Percentiles rank a stretch among this genome's conserved stretches.
Conservation (phyloP, 768 basidiomycete genomes). For the Boletus rubescentipes region DNA sequence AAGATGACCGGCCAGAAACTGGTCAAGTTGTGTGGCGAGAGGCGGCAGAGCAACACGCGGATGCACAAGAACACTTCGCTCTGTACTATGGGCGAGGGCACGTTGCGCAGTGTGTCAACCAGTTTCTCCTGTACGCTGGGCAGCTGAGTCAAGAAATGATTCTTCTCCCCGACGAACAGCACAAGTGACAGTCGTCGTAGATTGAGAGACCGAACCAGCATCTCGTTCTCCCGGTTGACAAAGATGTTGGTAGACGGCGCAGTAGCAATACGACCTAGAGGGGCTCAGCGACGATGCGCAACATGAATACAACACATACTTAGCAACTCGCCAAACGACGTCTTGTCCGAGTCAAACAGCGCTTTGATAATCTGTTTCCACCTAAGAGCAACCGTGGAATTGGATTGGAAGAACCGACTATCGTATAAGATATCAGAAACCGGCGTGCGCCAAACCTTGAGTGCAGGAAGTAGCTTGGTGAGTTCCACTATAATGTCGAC, state of each 20-base stretch:
- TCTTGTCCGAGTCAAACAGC: slow-evolving; percentile 84
- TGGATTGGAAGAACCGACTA: slow-evolving; percentile 80
- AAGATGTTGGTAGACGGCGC: slow-evolving; percentile 95
- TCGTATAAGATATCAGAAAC: slow-evolving; percentile 85
- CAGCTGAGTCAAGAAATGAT: slow-evolving; percentile 85
- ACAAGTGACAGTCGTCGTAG: slow-evolving; percentile 85
- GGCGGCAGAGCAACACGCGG: slow-evolving; percentile 84
- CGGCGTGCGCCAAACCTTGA: slow-evolving; percentile 83
- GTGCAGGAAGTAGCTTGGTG: slow-evolving; percentile 68
- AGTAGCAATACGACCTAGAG: slow-evolving; percentile 71
- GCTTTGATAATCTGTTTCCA: slow-evolving; percentile 82
- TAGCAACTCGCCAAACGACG: slow-evolving; percentile 80
- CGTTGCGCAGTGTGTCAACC: slow-evolving; percentile 85
- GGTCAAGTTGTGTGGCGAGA: slow-evolving; percentile 87
- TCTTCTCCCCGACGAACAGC: slow-evolving; percentile 85
- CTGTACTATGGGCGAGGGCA: slow-evolving; percentile 79
- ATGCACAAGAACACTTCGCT: slow-evolving; percentile 95
- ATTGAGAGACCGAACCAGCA: slow-evolving; percentile 80
- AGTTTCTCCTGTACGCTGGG: slow-evolving; percentile 97
- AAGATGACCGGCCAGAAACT: slow-evolving; percentile 97
- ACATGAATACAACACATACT: slow-evolving; percentile 47
- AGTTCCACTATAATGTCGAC: slow-evolving; percentile 75
- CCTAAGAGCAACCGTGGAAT: slow-evolving; percentile 48
- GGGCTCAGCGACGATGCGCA: slow-evolving; percentile 21
- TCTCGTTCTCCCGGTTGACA: slow-evolving; percentile 93